These are phyloP conservation scores for Coriolopsis trogii DNA, from an alignment of 1,284 basidiomycete species.

Conservation along the genomic window DNA sequence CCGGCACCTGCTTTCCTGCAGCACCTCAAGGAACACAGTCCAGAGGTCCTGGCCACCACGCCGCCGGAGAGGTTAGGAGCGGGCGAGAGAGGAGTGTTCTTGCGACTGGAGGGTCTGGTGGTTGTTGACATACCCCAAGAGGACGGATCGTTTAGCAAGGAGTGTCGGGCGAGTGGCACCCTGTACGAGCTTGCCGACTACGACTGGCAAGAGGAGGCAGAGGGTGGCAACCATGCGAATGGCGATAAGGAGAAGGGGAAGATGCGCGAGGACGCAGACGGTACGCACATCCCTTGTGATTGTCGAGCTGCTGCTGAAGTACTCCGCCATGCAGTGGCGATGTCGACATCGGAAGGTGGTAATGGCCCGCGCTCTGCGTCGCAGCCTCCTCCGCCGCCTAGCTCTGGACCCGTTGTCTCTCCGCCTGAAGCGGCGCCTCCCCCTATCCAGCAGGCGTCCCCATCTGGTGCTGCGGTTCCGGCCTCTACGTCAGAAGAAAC, in stretches of 20 bases:
- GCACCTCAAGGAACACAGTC: constrained; percentile 28
- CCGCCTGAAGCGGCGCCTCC: constrained; percentile 15
- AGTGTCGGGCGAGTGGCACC: constrained; percentile 66
- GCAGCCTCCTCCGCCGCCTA: constrained; percentile 35
- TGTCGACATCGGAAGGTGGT: too few relatives aligned
- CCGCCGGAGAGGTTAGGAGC: constrained; percentile 50
- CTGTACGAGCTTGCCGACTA: constrained; percentile 74
- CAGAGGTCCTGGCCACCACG: constrained; percentile 22
- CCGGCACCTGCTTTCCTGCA: constrained; percentile 48
- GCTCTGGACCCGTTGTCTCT: constrained; percentile 32
- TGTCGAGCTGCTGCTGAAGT: background rate
- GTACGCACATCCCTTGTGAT: background rate
- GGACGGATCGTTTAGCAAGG: constrained; percentile 50
- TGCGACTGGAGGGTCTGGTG: constrained; percentile 64
- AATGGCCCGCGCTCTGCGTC: constrained; percentile 37
- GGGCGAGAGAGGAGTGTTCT: constrained; percentile 62
- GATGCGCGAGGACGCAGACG: background rate
- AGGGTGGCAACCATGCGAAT: background rate
- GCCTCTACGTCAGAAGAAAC: constrained; percentile 11
- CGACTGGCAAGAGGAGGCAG: constrained; percentile 57
- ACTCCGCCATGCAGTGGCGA: background rate
- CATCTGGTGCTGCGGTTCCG: constrained; percentile 2
- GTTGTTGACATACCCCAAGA: constrained; percentile 50
- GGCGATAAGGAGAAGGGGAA: constrained; percentile 28
- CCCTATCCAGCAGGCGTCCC: constrained; percentile 18